Conservation (phyloP, 2,329 filamentous ascomycete species). For the Penicillium janthinellum region DNA sequence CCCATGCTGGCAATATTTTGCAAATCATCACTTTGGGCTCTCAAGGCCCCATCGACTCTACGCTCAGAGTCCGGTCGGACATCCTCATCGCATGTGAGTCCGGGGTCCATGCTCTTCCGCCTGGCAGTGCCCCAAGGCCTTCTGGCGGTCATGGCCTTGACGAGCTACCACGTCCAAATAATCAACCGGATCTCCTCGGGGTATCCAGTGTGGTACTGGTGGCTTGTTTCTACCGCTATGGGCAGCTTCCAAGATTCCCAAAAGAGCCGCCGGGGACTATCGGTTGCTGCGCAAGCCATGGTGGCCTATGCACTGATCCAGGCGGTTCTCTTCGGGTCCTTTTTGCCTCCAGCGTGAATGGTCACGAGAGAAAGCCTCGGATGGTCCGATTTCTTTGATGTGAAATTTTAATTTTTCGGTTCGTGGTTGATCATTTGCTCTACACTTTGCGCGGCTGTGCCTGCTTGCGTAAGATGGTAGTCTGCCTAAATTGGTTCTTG, state of each 20-base stretch:
- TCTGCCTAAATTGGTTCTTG: constrained; percentile 22
- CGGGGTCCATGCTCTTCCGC: constrained; percentile 45
- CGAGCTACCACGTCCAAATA: constrained; percentile 90
- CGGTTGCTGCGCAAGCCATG: constrained; percentile 64
- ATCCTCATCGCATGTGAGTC: constrained; percentile 22
- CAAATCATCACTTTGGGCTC: constrained; percentile 58
- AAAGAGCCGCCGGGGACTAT: constrained; percentile 24
- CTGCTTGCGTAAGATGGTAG: constrained; percentile 21
- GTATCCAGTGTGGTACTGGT: constrained; percentile 88
- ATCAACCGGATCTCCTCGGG: constrained; percentile 85
- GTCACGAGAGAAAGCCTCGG: not conserved
- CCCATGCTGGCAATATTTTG: constrained; percentile 73
- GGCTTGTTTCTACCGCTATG: constrained; percentile 58
- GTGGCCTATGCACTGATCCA: constrained; percentile 83
- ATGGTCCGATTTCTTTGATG: not conserved
- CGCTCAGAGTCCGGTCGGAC: constrained; percentile 14
- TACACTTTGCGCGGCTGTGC: constrained; percentile 5
- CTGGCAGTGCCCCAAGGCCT: constrained; percentile 73
- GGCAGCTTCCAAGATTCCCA: constrained; percentile 19
- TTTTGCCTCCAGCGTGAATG: constrained; percentile 75
- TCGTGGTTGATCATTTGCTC: constrained; percentile 3
- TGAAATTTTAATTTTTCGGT: not conserved
- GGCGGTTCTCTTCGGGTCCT: constrained; percentile 80
- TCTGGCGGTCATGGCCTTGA: constrained; percentile 70
- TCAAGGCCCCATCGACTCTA: constrained; percentile 36